Base-by-base conservation (phyloP, 202 grass and related monocot species). In the Setaria italica region DNA sequence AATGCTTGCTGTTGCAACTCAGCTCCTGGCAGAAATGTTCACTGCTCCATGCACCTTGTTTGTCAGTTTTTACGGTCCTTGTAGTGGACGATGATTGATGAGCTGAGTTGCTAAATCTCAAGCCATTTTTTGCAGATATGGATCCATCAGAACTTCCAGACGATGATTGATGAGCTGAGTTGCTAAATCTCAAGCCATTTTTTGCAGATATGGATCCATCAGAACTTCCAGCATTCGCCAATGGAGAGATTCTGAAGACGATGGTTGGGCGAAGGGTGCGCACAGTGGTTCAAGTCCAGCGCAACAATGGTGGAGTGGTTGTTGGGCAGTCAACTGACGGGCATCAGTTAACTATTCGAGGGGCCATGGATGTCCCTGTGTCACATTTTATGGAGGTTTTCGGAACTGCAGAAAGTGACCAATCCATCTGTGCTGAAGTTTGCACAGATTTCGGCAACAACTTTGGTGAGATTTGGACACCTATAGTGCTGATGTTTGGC, bases 361-460 rank as follows among this genome's bases (percentile, higher is more conserved):
- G 89, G 21, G 84, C 91, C 48, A 59, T 64, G 25, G 75, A 48
- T 50, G 84, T 86, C 74, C 87, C 87, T 50, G 71, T 56, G 16
- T 74, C 86, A 9, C 83, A 88, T 72, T 98, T 87, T 69, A 65
- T 93, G 35, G 95, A 98, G 89, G 91, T 98, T 76, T 88, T 82
- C 29, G 93, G 95, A 25, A 93, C 95, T 34, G 88, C 91, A 89
- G 93, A 95, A 39, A 71, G 67, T 65, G 89, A 79, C 65, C 87
- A 92, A 72, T 82, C 89, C 14, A 90, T 98, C 62, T 68, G 88
- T 54, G 92, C 88, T 69, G 93, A 98, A 83, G 78, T 90, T 77
- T 98, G 91, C 75, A 95, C 85, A 30, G 91, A 98, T 84, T 98
- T 98, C 30, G 95, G 93, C 67, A 32, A 81, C 67, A 79, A 78